These are phyloP conservation scores for Acanthamoeba healyi DNA, from an alignment of 208 protist genomes.

Conservation along the genomic window DNA sequence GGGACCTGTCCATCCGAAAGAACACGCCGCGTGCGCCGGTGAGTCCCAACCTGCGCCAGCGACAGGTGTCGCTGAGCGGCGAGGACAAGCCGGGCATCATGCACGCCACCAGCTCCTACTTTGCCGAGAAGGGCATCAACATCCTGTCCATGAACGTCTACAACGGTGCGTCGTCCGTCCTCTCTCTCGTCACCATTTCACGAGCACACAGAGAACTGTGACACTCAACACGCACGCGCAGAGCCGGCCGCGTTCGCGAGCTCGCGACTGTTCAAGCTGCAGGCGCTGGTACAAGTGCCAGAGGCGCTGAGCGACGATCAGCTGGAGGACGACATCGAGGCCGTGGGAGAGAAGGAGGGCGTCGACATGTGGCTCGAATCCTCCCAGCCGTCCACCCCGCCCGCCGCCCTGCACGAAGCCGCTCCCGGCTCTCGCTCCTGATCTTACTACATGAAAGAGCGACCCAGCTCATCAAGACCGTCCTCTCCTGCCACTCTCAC, in stretches of 20 bases:
- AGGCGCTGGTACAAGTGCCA: conserved; percentile 37
- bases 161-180: neutral
- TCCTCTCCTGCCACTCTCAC: no score
- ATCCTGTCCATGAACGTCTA: conserved; percentile 62
- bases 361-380: conserved; percentile 71
- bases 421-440: neutral
- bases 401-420: conserved; percentile 31
- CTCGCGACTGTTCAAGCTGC: conserved; percentile 56
- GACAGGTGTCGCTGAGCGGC: conserved; percentile 4
- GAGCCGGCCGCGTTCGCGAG: conserved; percentile 38
- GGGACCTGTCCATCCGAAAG: conserved; percentile 37
- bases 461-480: no score
- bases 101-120: conserved; percentile 42
- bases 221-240: neutral
- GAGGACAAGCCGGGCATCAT: conserved; percentile 66
- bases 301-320: neutral
- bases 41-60: neutral
- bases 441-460: no score
- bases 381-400: conserved; percentile 22
- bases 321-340: conserved; percentile 45
- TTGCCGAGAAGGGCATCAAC: conserved; percentile 58
- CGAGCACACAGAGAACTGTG: neutral
- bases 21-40: neutral
- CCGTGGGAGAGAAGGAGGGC: conserved; percentile 31
- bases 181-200: neutral